These are phyloP conservation scores for Acanthamoeba healyi DNA, from an alignment of 208 protist genomes.

Conservation along the genomic window DNA sequence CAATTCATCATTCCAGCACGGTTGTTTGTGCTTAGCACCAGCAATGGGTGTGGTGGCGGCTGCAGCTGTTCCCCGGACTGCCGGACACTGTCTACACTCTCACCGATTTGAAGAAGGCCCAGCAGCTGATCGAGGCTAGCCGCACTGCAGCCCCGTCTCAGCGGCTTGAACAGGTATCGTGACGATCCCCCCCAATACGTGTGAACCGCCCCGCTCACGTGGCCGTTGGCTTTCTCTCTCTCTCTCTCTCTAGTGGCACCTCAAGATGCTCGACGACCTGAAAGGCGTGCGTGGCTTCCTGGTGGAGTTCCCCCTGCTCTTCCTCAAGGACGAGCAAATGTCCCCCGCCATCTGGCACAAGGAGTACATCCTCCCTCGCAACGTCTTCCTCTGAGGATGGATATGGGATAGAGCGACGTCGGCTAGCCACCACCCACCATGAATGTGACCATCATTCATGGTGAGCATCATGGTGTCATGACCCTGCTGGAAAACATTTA, in stretches of 20 bases:
- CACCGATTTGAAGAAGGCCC: background rate
- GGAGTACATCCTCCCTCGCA: conserved; percentile 71
- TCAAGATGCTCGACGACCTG: conserved; percentile 8
- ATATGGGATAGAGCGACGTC: too few species aligned
- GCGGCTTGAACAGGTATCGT: background rate
- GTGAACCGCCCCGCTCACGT: too few species aligned
- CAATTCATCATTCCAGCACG: too few species aligned
- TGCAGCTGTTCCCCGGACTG: background rate
- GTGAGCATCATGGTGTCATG: too few species aligned
- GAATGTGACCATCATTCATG: too few species aligned
- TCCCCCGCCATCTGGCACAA: conserved; percentile 67
- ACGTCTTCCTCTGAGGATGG: conserved; percentile 69
- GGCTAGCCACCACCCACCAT: too few species aligned
- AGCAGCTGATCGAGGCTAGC: conserved; percentile 21
- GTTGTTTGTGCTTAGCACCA: too few species aligned
- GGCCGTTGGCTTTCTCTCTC: too few species aligned
- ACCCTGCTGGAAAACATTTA: too few species aligned
- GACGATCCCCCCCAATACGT: too few species aligned
- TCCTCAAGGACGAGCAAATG: conserved; percentile 71
- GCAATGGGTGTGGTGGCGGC: too few species aligned
- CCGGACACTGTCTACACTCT: conserved; percentile 27
- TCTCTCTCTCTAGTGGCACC: background rate
- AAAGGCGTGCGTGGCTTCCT: conserved; percentile 31
- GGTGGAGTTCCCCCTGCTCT: conserved; percentile 41
- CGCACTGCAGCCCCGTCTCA: background rate